Evolutionary conservation across 2,329 filamentous ascomycete genomes (phyloP), one percentile per base, ranked within the genome.

Genomic region (Colletotrichum kahawae): DNA sequence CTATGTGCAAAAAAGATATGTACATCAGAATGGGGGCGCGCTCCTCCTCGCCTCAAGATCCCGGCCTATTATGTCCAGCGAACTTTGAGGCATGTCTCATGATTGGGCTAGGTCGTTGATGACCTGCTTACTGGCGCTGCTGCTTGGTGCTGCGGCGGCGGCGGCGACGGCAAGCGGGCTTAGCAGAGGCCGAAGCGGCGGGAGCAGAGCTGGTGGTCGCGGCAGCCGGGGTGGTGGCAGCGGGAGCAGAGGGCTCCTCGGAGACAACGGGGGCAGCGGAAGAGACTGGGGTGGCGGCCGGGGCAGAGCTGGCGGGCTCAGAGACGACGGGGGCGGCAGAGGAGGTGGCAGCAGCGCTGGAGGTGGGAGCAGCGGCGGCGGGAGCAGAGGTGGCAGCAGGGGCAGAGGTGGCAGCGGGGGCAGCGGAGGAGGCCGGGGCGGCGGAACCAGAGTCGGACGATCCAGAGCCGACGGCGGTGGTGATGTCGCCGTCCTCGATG

Each of bases 401-500:
- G 29, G 68, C 67, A 13, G 71, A 65, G n/a, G 71, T n/a, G 27
- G 48, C 56, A 3, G 71, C 48, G 4, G 71, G 38, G 8, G 54
- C 56, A 2, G 72, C 56, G 18, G 65, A 65, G 67, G 71, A 24
- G 9, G 38, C 70, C 21, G 65, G 56, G 56, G 70, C 43, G 6
- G 70, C 63, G 10, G 70, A 72, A 38, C 54, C 70, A 5, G 70
- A 36, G 54, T 21, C 70, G n/a, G 72, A 31, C 48, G 72, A 57
- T 16, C 63, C 72, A n/a, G 72, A 72, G 56, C 72, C 72, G 21
- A 67, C 70, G 16, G 74, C 70, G 31, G 82, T 85, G 27, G 84
- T 85, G 65, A 85, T 78, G 54, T 77, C 62, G 34, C 80, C 80
- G 63, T 80, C 77, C 88, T 95, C 93, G 66, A 95, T 88, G 80